Evolutionary conservation across 1,284 basidiomycete genomes (phyloP), one percentile per base, ranked within the genome.

Genomic region (Schizophyllum amplum): DNA sequence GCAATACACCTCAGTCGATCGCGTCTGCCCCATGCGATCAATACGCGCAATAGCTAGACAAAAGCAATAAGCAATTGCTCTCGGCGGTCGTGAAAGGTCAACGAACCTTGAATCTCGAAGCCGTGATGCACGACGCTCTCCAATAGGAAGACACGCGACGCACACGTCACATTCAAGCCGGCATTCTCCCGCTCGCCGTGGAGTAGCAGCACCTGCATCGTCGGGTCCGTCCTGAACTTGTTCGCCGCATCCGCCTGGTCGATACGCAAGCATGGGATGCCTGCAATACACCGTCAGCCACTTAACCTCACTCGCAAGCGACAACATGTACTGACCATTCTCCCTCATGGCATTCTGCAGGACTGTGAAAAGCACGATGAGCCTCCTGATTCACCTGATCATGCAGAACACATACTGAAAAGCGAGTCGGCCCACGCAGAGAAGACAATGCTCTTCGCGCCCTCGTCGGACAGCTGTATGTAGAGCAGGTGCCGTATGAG

Each of bases 131-230:
- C 88, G 1, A 90, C 87, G 63, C 85, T 87, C 67, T 91, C 89
- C 13, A 90, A 71, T 4, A 90, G 72, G 68, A 90, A 90, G 1
- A 90, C 86, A 1, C 87, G 75, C 17, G 84, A 87, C 5, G 87
- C 87, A 60, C 85, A 88, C 3, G 86, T 90, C 22, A 90, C 76
- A 57, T 91, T 90, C 57, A 91, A 67, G 0, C 88, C 88, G 33
- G 87, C 87, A 60, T 90, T 91, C 66, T 91, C 87, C 42, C 83
- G 79, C 71, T 91, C 89, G 87, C 87, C 88, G 62, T 91, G 89
- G 24, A 91, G 74, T 9, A 91, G 75, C 24, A 91, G 69, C 5
- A 90, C 89, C 15, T 78, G 75, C 54, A 87, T 77, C 15, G 69
- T 68, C 7, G 84, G 82, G 58, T 89, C 79, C 0, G 73, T 75